Evolutionary conservation across 495 filamentous ascomycete genomes (phyloP).

Genomic region (Neurospora sp.): DNA sequence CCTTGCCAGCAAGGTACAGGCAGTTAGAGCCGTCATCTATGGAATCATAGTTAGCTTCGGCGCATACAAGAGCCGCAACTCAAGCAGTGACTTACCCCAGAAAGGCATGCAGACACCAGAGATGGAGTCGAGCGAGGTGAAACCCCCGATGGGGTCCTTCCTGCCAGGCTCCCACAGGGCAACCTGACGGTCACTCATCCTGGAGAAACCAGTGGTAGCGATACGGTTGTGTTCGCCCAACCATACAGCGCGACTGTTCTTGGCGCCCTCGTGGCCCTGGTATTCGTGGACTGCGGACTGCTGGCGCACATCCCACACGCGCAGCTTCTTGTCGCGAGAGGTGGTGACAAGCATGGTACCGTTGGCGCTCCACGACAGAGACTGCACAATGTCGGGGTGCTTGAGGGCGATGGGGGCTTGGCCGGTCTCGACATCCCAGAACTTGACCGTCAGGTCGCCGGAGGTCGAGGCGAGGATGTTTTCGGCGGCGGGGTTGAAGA

Average conservation of each 20-base stretch:
- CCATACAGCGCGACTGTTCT: conserved; percentile 94
- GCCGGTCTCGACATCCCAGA: conserved; percentile 90
- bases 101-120: conserved; percentile 99
- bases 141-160: conserved; percentile 79
- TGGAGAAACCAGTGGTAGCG: conserved; percentile 92
- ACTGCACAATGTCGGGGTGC: conserved; percentile 86
- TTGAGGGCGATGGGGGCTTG: conserved; percentile 62
- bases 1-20: conserved; percentile 90
- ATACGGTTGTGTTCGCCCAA: conserved; percentile 91
- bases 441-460: conserved; percentile 87
- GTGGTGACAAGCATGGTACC: conserved; percentile 86
- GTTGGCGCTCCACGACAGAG: conserved; percentile 89
- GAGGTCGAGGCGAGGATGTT: conserved; percentile 93
- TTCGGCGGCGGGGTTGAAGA: conserved; percentile 94
- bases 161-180: conserved; percentile 89
- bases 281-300: conserved; percentile 79
- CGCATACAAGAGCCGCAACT: neutral
- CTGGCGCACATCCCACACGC: conserved; percentile 94
- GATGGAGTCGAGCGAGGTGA: conserved; percentile 80
- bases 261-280: conserved; percentile 80
- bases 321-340: conserved; percentile 93
- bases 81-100: conserved; percentile 53
- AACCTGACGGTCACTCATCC: conserved; percentile 95
- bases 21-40: conserved; percentile 79
- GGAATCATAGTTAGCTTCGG: conserved; percentile 18